phyloP scores from a whole-genome alignment of 2,329 filamentous ascomycete species.

The Aspergillus niger region DNA sequence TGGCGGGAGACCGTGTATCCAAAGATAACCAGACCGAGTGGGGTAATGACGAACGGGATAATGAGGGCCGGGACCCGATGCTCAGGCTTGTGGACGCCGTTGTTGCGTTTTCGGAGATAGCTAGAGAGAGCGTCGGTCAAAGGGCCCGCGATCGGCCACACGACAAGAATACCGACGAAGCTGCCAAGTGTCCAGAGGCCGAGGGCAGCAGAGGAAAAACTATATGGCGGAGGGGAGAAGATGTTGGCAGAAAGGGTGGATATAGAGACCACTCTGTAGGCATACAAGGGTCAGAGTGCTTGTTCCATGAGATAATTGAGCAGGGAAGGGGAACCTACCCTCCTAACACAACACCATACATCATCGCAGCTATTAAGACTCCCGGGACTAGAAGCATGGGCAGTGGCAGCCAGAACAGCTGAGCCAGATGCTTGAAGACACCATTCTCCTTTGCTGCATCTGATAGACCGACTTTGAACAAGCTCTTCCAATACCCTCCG shows the following conservation, averaged over 20 bases:
- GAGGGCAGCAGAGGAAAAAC: conserved; percentile 30
- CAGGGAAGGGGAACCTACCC: conserved; percentile 22
- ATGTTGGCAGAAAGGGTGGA: conserved; percentile 31
- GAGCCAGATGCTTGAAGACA: conserved; percentile 18
- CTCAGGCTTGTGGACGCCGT: conserved; percentile 42
- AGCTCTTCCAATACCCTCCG: conserved; percentile 30
- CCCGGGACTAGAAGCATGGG: conserved; percentile 28
- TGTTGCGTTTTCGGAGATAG: conserved; percentile 35
- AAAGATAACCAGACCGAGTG: conserved; percentile 37
- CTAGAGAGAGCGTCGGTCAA: conserved; percentile 45
- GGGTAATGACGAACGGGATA: conserved; percentile 40
- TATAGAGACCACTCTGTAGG: conserved; percentile 26
- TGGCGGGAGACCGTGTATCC: conserved; percentile 31
- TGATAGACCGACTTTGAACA: conserved; percentile 29
- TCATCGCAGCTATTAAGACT: conserved; percentile 27
- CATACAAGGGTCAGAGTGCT: neutral
- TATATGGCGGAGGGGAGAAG: conserved; percentile 35
- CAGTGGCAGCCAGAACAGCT: conserved; percentile 27
- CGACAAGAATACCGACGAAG: conserved; percentile 43
- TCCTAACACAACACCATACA: conserved; percentile 32
- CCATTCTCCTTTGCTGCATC: conserved; percentile 23
- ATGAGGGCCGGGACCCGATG: conserved; percentile 43
- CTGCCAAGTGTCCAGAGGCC: conserved; percentile 35
- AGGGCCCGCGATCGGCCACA: conserved; percentile 42
- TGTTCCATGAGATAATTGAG: neutral